phyloP scores from a whole-genome alignment of 495 filamentous ascomycete species.

The Polyplosphaeria fusca region DNA sequence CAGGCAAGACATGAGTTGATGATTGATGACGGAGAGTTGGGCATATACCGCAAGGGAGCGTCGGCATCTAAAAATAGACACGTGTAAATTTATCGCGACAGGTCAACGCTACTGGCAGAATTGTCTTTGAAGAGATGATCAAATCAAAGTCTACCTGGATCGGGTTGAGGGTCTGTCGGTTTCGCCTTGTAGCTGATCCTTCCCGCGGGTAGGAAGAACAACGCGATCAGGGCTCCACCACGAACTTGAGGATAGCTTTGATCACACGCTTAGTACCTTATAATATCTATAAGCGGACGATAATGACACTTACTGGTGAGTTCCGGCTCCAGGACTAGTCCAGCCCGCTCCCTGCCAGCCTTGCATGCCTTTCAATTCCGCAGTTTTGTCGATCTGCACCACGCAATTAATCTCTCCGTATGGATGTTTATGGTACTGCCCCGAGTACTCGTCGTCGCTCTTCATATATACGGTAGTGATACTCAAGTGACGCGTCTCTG shows the following conservation, averaged over 20 bases:
- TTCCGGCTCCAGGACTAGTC: conserved; percentile 46
- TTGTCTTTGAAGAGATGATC: too few species aligned
- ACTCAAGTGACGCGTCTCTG: conserved; percentile 46
- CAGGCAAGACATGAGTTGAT: too few species aligned
- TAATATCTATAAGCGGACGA: background rate
- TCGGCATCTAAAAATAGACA: too few species aligned
- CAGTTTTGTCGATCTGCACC: conserved; percentile 43
- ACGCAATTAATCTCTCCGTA: conserved; percentile 53
- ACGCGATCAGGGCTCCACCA: conserved; percentile 42
- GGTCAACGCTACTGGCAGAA: too few species aligned
- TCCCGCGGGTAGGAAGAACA: conserved; percentile 48
- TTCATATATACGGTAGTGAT: conserved; percentile 54
- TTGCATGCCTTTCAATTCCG: conserved; percentile 46
- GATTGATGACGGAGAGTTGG: too few species aligned
- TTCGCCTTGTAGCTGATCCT: conserved; percentile 45
- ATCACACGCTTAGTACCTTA: background rate
- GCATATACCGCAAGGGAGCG: too few species aligned
- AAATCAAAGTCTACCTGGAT: background rate
- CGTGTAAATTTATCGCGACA: too few species aligned
- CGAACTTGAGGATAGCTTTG: conserved; percentile 42
- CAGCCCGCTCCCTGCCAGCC: conserved; percentile 49
- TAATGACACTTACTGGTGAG: conserved; percentile 40
- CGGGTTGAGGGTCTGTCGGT: conserved; percentile 41
- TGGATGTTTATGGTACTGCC: conserved; percentile 49
- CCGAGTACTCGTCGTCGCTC: conserved; percentile 41